These are phyloP conservation scores for Nannizziopsis arthrosporioides DNA, from an alignment of 2,329 filamentous ascomycete species.

Conservation along the genomic window DNA sequence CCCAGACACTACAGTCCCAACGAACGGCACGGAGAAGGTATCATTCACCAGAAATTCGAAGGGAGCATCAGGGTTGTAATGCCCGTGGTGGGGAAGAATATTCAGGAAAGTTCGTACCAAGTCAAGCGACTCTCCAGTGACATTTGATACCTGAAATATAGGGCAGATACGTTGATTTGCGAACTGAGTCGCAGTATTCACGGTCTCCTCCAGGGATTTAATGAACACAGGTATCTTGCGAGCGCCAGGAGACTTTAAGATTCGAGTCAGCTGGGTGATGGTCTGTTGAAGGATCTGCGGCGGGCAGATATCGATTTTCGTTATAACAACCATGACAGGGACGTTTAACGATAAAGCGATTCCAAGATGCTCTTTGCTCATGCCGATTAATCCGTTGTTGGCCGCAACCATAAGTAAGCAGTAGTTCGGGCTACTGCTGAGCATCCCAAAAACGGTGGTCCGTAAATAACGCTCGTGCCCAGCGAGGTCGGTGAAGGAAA, in stretches of 20 bases:
- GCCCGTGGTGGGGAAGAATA: constrained; percentile 85
- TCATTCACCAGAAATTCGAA: constrained; percentile 97
- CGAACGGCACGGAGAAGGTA: constrained; percentile 94
- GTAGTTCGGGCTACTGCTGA: constrained; percentile 93
- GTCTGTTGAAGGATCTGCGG: constrained; percentile 92
- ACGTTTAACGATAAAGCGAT: constrained; percentile 92
- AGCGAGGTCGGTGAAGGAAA: constrained; percentile 88
- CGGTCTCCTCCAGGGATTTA: constrained; percentile 77
- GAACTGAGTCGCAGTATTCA: constrained; percentile 92
- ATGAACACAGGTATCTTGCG: constrained; percentile 95
- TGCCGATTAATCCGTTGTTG: constrained; percentile 92
- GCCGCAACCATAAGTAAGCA: constrained; percentile 96
- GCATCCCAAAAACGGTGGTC: constrained; percentile 88
- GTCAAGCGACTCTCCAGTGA: constrained; percentile 83
- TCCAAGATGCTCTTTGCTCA: constrained; percentile 96
- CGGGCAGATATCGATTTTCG: constrained; percentile 97
- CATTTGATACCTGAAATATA: constrained; percentile 95
- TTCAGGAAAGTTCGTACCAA: constrained; percentile 88
- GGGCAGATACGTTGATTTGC: constrained; percentile 91
- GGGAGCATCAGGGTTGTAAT: constrained; percentile 75
- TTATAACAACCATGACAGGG: constrained; percentile 93
- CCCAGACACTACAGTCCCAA: constrained; percentile 89
- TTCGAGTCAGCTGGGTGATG: constrained; percentile 78
- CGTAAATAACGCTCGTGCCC: constrained; percentile 91
- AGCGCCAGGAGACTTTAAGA: constrained; percentile 85